Evolutionary conservation across 352 stramenopile genomes (phyloP).

Genomic region (Globisporangium radiosum): DNA sequence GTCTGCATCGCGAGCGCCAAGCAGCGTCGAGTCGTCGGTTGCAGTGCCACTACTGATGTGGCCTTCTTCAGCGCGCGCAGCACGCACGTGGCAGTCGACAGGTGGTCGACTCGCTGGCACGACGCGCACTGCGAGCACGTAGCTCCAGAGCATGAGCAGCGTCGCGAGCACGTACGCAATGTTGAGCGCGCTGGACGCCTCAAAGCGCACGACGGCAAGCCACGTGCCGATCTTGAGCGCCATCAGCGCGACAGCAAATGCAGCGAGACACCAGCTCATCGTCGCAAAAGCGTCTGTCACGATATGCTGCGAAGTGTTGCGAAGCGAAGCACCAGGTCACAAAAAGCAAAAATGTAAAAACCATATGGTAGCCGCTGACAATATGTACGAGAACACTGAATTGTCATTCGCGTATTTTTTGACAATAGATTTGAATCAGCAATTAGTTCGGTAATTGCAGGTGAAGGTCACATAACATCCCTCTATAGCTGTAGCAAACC

Average conservation of each 20-base stretch:
- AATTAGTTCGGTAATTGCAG: no score
- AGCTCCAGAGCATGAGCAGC: conserved; percentile 76
- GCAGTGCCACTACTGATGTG: neutral
- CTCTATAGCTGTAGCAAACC: no score
- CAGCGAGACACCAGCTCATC: conserved; percentile 38
- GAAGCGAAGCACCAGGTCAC: conserved; percentile 1
- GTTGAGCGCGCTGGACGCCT: conserved; percentile 21
- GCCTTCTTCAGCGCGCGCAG: conserved; percentile 1
- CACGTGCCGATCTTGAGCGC: conserved; percentile 52
- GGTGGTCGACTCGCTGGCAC: conserved; percentile 14
- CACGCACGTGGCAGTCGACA: conserved; percentile 12
- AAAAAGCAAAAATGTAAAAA: no score
- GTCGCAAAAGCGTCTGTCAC: conserved; percentile 4
- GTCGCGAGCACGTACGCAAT: conserved; percentile 30
- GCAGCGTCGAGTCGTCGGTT: neutral
- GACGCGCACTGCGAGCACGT: conserved; percentile 37
- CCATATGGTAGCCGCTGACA: no score
- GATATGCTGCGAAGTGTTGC: neutral
- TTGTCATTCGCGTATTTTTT: no score
- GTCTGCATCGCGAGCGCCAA: neutral
- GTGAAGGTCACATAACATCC: no score
- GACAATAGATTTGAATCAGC: no score
- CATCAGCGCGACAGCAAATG: conserved; percentile 57
- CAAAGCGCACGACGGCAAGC: conserved; percentile 27
- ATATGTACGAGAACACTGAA: no score